Evolutionary conservation across 805 yeast genomes (phyloP).

Genomic region (Jamesozyma hellenica): DNA sequence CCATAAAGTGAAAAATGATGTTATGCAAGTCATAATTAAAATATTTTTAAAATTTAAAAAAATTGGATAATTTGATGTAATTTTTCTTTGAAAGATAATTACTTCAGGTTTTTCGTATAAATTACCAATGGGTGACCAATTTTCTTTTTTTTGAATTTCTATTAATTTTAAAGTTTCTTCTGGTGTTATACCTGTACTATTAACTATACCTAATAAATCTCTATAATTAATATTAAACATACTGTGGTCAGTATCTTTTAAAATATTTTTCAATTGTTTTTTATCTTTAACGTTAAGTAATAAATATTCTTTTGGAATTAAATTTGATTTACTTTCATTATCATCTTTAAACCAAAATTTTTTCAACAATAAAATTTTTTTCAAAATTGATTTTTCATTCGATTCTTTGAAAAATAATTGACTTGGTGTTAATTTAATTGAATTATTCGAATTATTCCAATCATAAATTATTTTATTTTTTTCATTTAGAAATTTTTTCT

Average conservation of each 20-base stretch:
- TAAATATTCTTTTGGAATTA: slow-evolving; percentile 2
- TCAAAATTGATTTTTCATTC: neutral
- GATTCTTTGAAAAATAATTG: slow-evolving; percentile 10
- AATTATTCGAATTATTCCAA: slow-evolving; percentile 14
- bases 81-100: slow-evolving; percentile 13
- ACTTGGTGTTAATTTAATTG: slow-evolving; percentile 11
- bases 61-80: slow-evolving; percentile 1
- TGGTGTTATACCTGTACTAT: slow-evolving; percentile 16
- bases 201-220: slow-evolving; percentile 22
- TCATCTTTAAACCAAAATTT: neutral
- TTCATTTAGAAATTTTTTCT: slow-evolving; percentile 13
- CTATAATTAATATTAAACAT: slow-evolving; percentile 14
- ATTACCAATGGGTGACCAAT: slow-evolving; percentile 24
- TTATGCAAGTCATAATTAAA: neutral
- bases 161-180: slow-evolving; percentile 19
- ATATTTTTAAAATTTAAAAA: neutral
- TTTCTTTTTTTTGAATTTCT: slow-evolving; percentile 12
- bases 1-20: no score
- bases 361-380: neutral
- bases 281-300: slow-evolving; percentile 10
- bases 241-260: slow-evolving; percentile 8
- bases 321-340: no score
- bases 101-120: slow-evolving; percentile 12
- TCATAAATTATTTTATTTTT: slow-evolving; percentile 12
- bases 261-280: slow-evolving; percentile 3